These are phyloP conservation scores for Datura wrightii DNA, from an alignment of 257 asterid species.

Conservation along the genomic window DNA sequence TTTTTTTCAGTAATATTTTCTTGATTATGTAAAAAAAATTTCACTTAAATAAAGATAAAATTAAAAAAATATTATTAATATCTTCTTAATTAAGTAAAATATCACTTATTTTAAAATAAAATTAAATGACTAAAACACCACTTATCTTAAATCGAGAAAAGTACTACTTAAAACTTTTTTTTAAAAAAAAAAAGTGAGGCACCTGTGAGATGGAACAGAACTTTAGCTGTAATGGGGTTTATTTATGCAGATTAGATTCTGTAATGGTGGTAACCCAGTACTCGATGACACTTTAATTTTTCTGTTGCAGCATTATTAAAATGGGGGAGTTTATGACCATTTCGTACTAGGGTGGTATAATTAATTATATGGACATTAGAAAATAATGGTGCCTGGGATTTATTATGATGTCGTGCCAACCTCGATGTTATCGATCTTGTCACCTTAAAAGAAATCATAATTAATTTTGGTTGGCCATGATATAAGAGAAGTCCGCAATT, in stretches of 20 bases:
- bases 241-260: conserved; percentile 43
- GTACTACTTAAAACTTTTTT: not conserved
- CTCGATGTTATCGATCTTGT: conserved; percentile 52
- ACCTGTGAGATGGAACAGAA: conserved; percentile 43
- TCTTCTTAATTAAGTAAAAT: no score
- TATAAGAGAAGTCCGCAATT: not conserved
- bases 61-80: no score
- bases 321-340: not conserved
- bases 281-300: conserved; percentile 51
- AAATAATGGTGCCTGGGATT: conserved; percentile 14
- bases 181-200: not conserved
- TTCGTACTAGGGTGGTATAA: conserved; percentile 12
- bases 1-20: no score
- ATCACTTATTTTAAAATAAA: no score
- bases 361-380: not conserved
- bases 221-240: conserved; percentile 59
- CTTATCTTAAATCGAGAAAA: no score
- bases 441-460: conserved; percentile 27
- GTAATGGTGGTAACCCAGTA: conserved; percentile 45
- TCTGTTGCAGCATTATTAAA: not conserved
- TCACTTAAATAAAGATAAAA: no score
- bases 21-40: no score
- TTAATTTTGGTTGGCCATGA: conserved; percentile 2
- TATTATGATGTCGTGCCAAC: conserved; percentile 48
- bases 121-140: no score